Evolutionary conservation across 305 asterid genomes (phyloP).

Genomic region (Fraxinus xanthoxyloides): DNA sequence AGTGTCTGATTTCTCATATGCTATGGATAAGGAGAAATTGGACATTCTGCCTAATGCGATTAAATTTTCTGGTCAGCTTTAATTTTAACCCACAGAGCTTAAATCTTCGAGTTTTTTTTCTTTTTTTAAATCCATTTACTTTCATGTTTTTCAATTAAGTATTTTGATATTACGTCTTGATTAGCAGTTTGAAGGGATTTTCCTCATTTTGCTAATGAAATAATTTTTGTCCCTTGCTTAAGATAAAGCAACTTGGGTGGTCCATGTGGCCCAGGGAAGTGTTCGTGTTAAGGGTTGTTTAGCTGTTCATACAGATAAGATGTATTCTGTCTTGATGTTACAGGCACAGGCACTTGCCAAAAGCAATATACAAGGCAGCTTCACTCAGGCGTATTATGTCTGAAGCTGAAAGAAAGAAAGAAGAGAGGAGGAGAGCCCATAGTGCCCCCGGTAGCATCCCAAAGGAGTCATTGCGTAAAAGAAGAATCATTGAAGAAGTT

Average conservation of each 20-base stretch:
- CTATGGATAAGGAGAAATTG: neutral
- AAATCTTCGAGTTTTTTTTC: too few relatives aligned
- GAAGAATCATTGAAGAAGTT: slow-evolving; percentile 64
- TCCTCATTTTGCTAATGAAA: neutral
- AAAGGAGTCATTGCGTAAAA: slow-evolving; percentile 47
- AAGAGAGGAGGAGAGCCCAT: slow-evolving; percentile 78
- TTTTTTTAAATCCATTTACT: neutral
- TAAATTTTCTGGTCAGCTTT: neutral
- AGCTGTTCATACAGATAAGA: neutral
- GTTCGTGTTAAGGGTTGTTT: neutral
- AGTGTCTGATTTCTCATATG: neutral
- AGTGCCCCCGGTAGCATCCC: slow-evolving; percentile 85
- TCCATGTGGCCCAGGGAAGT: neutral
- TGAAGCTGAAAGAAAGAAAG: slow-evolving; percentile 69
- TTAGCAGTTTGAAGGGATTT: neutral
- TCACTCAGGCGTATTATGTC: slow-evolving; percentile 53
- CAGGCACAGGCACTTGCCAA: slow-evolving; percentile 96
- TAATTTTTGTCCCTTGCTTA: neutral
- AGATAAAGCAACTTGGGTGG: neutral
- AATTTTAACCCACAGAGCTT: neutral
- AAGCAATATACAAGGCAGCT: slow-evolving; percentile 71
- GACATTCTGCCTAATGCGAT: neutral
- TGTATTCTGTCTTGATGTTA: neutral
- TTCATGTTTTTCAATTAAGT: neutral
- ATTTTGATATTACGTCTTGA: neutral